These are phyloP conservation scores for Mycena galopus DNA, from an alignment of 768 basidiomycete genomes.

Conservation along the genomic window DNA sequence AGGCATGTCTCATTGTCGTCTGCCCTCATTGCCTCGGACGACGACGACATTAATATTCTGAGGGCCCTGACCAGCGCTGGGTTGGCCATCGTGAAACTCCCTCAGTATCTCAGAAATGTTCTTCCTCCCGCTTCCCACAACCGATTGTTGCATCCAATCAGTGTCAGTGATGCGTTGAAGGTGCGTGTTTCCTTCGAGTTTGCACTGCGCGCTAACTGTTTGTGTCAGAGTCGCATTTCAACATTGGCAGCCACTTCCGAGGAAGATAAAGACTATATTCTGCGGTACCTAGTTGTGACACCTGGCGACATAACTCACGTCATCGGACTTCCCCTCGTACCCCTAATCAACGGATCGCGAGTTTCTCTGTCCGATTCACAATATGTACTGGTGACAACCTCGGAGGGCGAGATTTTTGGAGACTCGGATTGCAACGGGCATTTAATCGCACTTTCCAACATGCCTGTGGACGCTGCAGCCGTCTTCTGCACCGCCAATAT, in stretches of 20 bases:
- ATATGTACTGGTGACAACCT: conserved; percentile 23
- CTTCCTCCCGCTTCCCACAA: neutral
- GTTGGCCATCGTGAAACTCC: conserved; percentile 22
- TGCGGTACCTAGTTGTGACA: conserved; percentile 32
- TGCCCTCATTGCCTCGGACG: conserved; percentile 16
- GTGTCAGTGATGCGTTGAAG: conserved; percentile 13
- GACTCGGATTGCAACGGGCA: conserved; percentile 14
- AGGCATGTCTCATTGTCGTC: conserved; percentile 40
- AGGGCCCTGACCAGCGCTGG: conserved; percentile 23
- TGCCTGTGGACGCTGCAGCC: conserved; percentile 8
- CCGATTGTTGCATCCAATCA: conserved; percentile 12
- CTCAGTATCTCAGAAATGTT: conserved; percentile 18
- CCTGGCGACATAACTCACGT: conserved; percentile 24
- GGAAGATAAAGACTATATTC: conserved; percentile 28
- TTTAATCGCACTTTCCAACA: conserved; percentile 27
- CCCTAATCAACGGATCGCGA: conserved; percentile 22
- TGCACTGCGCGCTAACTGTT: neutral
- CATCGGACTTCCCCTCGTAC: conserved; percentile 34
- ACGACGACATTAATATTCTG: conserved; percentile 7
- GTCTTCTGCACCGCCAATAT: conserved; percentile 3
- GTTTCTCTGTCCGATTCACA: conserved; percentile 18
- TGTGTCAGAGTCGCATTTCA: conserved; percentile 12
- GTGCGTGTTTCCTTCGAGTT: conserved; percentile 10
- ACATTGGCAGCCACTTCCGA: neutral
- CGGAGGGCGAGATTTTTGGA: conserved; percentile 33